phyloP scores from a whole-genome alignment of 2,329 filamentous ascomycete genomes.

The Colletotrichum camelliae region DNA sequence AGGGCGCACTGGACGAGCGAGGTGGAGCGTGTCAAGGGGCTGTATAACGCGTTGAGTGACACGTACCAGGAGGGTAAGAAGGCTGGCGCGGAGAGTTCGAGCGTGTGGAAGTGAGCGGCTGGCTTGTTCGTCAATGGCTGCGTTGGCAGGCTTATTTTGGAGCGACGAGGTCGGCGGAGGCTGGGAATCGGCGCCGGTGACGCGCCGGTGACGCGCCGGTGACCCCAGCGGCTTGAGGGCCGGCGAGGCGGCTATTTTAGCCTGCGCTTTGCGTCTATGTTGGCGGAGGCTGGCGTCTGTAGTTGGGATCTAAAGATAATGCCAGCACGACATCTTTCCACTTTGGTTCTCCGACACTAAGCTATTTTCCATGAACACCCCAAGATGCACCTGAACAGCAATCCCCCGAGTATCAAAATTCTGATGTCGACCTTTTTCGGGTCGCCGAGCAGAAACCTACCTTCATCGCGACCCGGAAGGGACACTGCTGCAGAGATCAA shows the following conservation, averaged over 20 bases:
- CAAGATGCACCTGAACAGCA: background rate
- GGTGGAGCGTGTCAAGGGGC: slow-evolving; percentile 51
- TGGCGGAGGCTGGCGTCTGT: background rate
- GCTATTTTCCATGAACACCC: background rate
- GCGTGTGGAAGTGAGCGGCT: slow-evolving; percentile 48
- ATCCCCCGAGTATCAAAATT: background rate
- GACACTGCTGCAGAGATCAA: background rate
- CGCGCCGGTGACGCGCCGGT: slow-evolving; percentile 1
- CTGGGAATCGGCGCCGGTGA: slow-evolving; percentile 5
- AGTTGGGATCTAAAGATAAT: background rate
- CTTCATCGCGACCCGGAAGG: background rate
- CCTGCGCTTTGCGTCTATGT: background rate
- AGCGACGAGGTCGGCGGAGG: background rate
- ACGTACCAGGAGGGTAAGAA: slow-evolving; percentile 56
- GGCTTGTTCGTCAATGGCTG: background rate
- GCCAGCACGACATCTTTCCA: background rate
- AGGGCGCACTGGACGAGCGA: slow-evolving; percentile 39
- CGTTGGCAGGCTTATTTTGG: background rate
- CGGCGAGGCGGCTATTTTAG: background rate
- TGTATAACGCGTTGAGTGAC: slow-evolving; percentile 52
- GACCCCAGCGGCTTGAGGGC: background rate
- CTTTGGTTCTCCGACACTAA: background rate
- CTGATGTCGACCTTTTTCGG: background rate
- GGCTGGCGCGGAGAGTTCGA: slow-evolving; percentile 46
- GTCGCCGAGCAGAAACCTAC: background rate